phyloP scores from a whole-genome alignment of 2,329 filamentous ascomycete species.

The Orbilia oligospora region DNA sequence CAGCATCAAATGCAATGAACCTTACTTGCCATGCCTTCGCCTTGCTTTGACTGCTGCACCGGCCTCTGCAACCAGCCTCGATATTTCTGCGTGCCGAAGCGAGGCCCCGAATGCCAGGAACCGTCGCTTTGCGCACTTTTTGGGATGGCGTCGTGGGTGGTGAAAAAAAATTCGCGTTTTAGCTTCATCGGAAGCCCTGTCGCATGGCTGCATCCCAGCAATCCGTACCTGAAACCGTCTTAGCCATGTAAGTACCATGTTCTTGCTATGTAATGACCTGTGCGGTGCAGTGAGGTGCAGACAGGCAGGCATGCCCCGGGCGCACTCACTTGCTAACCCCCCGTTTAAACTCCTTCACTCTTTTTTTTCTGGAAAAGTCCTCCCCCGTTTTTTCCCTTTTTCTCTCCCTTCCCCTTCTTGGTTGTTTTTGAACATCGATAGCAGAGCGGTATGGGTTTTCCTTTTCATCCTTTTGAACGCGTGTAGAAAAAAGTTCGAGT shows the following conservation, averaged over 20 bases:
- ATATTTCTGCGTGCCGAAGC: constrained; percentile 50
- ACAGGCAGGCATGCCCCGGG: constrained; percentile 4
- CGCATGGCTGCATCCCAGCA: constrained; percentile 57
- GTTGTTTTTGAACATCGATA: neutral
- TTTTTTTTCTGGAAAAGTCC: constrained; percentile 43
- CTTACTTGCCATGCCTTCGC: neutral
- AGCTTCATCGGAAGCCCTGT: constrained; percentile 46
- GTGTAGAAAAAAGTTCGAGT: constrained; percentile 7
- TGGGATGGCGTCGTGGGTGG: neutral
- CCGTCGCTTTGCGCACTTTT: constrained; percentile 44
- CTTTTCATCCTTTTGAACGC: constrained; percentile 12
- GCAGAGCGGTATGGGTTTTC: neutral
- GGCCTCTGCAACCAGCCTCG: constrained; percentile 31
- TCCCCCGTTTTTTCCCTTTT: constrained; percentile 14
- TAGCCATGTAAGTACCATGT: constrained; percentile 43
- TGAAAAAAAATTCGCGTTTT: constrained; percentile 23
- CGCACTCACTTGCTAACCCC: constrained; percentile 19
- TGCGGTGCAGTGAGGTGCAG: neutral
- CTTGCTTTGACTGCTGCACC: neutral
- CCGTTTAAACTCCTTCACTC: constrained; percentile 15
- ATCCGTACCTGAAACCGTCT: constrained; percentile 60
- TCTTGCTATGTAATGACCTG: neutral
- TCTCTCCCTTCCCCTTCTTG: neutral
- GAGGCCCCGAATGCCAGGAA: constrained; percentile 38
- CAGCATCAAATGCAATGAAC: neutral